Percentiles rank a stretch among this genome's conserved stretches.
Evolutionary conservation across 495 filamentous ascomycete species (phyloP).

Genomic region (Hyaloscypha hepaticicola): DNA sequence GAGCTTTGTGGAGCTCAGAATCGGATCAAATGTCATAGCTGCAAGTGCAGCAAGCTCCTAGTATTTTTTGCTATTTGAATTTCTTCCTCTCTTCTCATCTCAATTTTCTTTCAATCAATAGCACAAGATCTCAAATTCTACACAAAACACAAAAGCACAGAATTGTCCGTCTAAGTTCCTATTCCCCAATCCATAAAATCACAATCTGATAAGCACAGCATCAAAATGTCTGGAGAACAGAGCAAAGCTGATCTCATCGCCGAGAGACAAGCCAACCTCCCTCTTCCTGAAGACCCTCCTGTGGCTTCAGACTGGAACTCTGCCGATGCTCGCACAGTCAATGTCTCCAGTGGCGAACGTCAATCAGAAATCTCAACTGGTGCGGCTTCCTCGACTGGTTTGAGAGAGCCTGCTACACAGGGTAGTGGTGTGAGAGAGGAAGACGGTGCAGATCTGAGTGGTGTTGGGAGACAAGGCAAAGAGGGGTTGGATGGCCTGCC

Average conservation of each 20-base stretch:
- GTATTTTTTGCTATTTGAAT: not conserved
- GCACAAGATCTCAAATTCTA: not conserved
- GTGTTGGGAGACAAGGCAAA: conserved; percentile 55
- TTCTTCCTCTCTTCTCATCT: not conserved
- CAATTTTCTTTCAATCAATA: not conserved
- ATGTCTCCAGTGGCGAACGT: conserved; percentile 62
- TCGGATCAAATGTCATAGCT: not conserved
- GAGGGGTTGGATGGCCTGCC: conserved; percentile 51
- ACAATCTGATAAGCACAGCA: not conserved
- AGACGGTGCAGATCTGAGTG: conserved; percentile 43
- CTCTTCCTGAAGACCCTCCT: conserved; percentile 76
- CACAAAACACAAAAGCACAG: not conserved
- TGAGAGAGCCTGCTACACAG: conserved; percentile 63
- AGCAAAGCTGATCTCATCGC: conserved; percentile 65
- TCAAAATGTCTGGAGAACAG: conserved; percentile 29
- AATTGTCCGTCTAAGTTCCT: not conserved
- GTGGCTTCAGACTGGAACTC: conserved; percentile 74
- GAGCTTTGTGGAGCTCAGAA: not conserved
- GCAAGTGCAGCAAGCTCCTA: not conserved
- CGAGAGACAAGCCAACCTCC: conserved; percentile 65
- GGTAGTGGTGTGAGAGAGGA: conserved; percentile 55
- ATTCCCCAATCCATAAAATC: not conserved
- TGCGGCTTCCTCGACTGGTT: conserved; percentile 47
- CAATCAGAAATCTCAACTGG: conserved; percentile 52
- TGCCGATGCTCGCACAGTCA: conserved; percentile 62